Evolutionary conservation across 2,329 filamentous ascomycete genomes (phyloP).

Genomic region (Bipolaris gigantea): DNA sequence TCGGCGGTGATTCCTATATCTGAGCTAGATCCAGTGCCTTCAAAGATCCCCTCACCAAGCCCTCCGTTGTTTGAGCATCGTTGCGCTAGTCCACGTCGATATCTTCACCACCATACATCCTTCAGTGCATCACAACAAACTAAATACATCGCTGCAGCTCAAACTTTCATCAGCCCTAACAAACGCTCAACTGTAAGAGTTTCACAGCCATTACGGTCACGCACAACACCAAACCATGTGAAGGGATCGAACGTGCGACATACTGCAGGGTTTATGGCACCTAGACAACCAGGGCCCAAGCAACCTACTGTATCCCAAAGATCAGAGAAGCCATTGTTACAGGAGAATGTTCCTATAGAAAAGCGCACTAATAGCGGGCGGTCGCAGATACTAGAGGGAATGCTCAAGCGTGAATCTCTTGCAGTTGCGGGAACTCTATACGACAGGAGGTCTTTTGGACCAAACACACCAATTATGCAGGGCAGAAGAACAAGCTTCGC

Average conservation of each 20-base stretch:
- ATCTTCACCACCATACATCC: slow-evolving; percentile 16
- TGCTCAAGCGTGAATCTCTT: slow-evolving; percentile 23
- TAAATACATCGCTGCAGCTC: slow-evolving; percentile 23
- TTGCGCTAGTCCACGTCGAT: slow-evolving; percentile 34
- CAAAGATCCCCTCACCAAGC: slow-evolving; percentile 38
- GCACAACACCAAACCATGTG: slow-evolving; percentile 37
- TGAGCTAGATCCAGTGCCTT: slow-evolving; percentile 12
- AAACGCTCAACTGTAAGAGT: slow-evolving; percentile 17
- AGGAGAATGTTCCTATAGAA: slow-evolving; percentile 28
- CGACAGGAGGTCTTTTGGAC: slow-evolving; percentile 23
- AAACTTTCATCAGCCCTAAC: slow-evolving; percentile 13
- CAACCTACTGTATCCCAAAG: slow-evolving; percentile 9
- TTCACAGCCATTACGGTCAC: slow-evolving; percentile 28
- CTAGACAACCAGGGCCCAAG: slow-evolving; percentile 23
- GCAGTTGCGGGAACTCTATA: slow-evolving; percentile 12
- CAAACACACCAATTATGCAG: slow-evolving; percentile 10
- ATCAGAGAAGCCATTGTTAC: slow-evolving; percentile 14
- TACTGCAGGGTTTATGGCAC: slow-evolving; percentile 18
- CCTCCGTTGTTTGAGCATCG: slow-evolving; percentile 23
- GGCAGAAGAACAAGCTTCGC: slow-evolving; percentile 21
- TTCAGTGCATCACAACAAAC: slow-evolving; percentile 20
- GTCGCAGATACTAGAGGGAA: slow-evolving; percentile 26
- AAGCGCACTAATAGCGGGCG: slow-evolving; percentile 18
- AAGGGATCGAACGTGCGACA: slow-evolving; percentile 16
- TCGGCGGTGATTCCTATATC: slow-evolving; percentile 7